Conservation (phyloP, 2,329 filamentous ascomycete species). For the Botrytis sinoallii region DNA sequence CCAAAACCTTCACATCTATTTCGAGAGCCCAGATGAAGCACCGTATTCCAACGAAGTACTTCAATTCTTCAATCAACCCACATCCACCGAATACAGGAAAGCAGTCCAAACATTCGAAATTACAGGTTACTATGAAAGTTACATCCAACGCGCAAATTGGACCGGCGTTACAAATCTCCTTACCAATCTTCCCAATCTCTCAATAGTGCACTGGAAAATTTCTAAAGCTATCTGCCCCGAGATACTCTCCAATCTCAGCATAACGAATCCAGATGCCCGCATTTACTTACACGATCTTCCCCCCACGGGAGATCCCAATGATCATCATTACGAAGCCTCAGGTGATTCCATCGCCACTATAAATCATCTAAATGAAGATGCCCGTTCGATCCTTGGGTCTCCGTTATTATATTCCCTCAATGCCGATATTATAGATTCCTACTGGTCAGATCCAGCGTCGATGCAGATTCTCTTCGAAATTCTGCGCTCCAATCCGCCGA, state of each 20-base stretch:
- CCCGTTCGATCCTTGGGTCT: neutral
- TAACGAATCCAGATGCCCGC: neutral
- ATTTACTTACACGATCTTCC: neutral
- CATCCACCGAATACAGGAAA: neutral
- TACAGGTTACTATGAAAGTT: neutral
- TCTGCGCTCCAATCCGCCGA: neutral
- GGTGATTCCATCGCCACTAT: neutral
- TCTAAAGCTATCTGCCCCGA: neutral
- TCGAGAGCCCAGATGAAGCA: neutral
- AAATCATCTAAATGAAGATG: neutral
- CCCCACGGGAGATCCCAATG: neutral
- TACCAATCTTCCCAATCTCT: neutral
- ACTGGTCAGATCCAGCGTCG: neutral
- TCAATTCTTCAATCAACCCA: neutral
- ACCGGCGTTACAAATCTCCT: neutral
- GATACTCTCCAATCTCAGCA: neutral
- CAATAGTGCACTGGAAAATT: neutral
- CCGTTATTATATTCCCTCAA: neutral
- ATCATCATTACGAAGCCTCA: neutral
- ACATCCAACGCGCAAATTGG: neutral
- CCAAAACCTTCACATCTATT: neutral
- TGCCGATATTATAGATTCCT: neutral
- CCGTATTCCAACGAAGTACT: neutral
- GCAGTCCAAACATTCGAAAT: neutral
- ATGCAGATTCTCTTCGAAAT: neutral